Evolutionary conservation across 176 grass and related monocot species (phyloP), one percentile per base, ranked within the genome.

Genomic region (Paspalum vaginatum): DNA sequence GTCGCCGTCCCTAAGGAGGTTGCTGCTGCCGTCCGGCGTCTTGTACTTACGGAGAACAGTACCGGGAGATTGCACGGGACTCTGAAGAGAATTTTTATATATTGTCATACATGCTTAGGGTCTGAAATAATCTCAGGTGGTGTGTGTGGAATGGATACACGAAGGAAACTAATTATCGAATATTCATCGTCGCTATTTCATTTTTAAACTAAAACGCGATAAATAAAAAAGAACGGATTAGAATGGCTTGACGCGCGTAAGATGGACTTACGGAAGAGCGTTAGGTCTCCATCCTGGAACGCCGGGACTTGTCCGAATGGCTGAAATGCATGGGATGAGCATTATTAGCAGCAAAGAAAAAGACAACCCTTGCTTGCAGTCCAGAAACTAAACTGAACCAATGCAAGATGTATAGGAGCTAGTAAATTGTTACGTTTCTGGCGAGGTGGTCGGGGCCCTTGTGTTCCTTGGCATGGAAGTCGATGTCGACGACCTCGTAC

Each of bases 231-330:
- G n/a, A n/a, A n/a, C n/a, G n/a, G n/a, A n/a, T n/a, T n/a, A n/a
- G n/a, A n/a, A n/a, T n/a, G n/a, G n/a, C n/a, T n/a, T n/a, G n/a
- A n/a, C n/a, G n/a, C n/a, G n/a, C n/a, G n/a, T n/a, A n/a, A n/a
- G n/a, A n/a, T n/a, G n/a, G 24, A 32, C 27, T 64, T 7, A 75
- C 53, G 11, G n/a, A 75, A 44, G 22, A 77, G 75, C 9, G 32
- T 15, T 3, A 60, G 22, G 57, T 60, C 57, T 1, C 57, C 57
- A 5, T 60, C 21, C 57, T 60, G 48, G 25, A 87, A 61, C 17
- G 78, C 85, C 5, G 85, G 78, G 40, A 87, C 37, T 6, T 76
- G 70, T 0, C 85, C 78, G 15, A 81, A 87, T 8, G 78, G 85
- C 85, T 87, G 49, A 14, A 37, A 58, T 24, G 55, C 8, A 62